Percentiles rank a stretch among this genome's conserved stretches.
These are phyloP conservation scores for Colletotrichum agaves DNA, from an alignment of 2,329 filamentous ascomycete genomes.

Conservation along the genomic window DNA sequence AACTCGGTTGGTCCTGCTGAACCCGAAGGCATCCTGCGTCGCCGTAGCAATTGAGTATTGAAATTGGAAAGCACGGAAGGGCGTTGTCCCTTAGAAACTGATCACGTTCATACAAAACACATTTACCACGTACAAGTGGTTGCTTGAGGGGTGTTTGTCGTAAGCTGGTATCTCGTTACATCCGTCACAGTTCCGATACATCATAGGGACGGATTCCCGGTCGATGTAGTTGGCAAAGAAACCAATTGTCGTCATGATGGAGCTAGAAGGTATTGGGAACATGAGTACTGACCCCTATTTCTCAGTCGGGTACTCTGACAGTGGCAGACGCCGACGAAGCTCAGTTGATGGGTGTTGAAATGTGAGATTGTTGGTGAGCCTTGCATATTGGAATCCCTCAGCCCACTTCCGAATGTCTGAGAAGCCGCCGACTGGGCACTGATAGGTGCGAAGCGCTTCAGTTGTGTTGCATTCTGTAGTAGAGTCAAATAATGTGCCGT, in stretches of 20 bases:
- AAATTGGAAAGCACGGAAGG: not conserved
- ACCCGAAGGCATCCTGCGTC: not conserved
- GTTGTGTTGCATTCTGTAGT: conserved; percentile 8
- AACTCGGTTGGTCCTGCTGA: not conserved
- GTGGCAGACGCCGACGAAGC: not conserved
- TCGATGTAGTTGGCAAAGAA: not conserved
- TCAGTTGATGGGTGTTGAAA: conserved; percentile 21
- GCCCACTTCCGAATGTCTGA: conserved; percentile 19
- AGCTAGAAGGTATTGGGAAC: not conserved
- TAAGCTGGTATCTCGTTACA: not conserved
- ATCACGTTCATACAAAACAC: not conserved
- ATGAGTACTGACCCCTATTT: not conserved
- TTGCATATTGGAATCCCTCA: not conserved
- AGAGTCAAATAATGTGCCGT: not conserved
- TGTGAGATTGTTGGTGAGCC: not conserved
- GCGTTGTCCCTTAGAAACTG: not conserved
- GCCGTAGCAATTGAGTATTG: conserved; percentile 15
- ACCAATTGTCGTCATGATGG: not conserved
- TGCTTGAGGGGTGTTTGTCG: not conserved
- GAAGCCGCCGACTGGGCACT: conserved; percentile 10
- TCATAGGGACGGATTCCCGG: not conserved
- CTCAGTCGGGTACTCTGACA: not conserved
- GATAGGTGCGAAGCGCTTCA: not conserved
- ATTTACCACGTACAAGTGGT: conserved; percentile 12
- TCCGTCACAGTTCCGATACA: not conserved